Base-by-base conservation (phyloP, 1,139 yeast genomes). In the Pneumocystis sp. region DNA sequence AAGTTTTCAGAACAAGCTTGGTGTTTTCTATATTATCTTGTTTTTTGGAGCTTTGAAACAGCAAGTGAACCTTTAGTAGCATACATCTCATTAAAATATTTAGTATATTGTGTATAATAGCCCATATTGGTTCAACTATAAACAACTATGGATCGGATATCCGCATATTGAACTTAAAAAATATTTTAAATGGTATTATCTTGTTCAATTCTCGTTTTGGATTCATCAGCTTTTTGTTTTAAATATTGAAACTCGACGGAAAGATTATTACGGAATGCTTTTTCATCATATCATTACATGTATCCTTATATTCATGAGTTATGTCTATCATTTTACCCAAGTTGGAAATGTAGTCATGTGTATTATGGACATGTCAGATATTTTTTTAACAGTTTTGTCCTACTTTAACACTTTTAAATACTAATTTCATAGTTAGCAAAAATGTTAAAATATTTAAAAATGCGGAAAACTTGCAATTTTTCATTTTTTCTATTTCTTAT, bases 1-100 rank as follows among this genome's bases (percentile, higher is more conserved):
- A 80, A 96, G 68, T 89, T 87, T 72, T 86, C 89, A 65, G 97
- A 90, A 76, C 96, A 89, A 77, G 85, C 90, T 66, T 90, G 96
- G 96, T 79, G 83, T 50, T 75, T 83, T 45, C 73, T 82, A n/a
- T 88, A 86, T 73, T 88, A 84, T 74, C 70, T 81, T 10, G 70
- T 76, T 19, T 82, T 88, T 15, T 85, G 85, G 74, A 66, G 74
- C 1, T 77, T 77, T 69, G 96, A 96, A 0, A 77, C 82, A 67
- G 65, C 63, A 34, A 21, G 15, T 19, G 19, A 31, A 15, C 15
- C 12, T 40, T 42, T 17, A 15, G 10, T 15, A 15, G 15, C 10
- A 12, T 25, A 15, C 4, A 15, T 45, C 25, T 6, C 19, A 12
- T 34, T 63, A 29, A 60, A 59, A n/a, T 57, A 25, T 29, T 62